Base-by-base conservation (phyloP, 805 yeast genomes). In the Saccharomycopsis javanensis region DNA sequence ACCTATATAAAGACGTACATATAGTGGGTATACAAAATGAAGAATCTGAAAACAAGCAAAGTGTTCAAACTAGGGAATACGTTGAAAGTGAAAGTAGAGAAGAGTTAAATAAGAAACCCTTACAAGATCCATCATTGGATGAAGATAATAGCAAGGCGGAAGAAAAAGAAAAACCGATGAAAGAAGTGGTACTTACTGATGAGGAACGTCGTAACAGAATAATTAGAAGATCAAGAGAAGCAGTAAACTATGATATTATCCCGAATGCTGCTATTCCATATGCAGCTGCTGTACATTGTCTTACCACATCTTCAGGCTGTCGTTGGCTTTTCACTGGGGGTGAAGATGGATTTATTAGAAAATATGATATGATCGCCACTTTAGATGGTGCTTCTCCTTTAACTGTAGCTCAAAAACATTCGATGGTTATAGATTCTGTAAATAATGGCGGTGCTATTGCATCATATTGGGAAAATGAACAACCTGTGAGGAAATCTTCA, bases 391-490 rank as follows among this genome's bases (percentile, higher is more conserved):
- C 86, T 63, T 75, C 85, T 5, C 92, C 94, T 4, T 73, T 94
- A 55, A 92, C 98, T 0, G 87, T 90, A 60, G 89, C 96, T 2
- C 99, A 94, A 68, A 82, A 81, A 65, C 98, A 94, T 69, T 86
- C 88, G 53, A 75, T 90, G 53, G 89, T 89, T 25, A 42, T 42
- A 2, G 99, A 94, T 67, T 80, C 94, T 1, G 80, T 94, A 33
- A 79, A 86, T 7, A 85, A 86, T 65, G 94, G 90, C 0, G 99
- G 98, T 5, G 84, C 88, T 4, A 71, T 91, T 4, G 67, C 78
- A 15, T 85, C 94, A 0, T 92, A 89, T 72, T 94, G 97, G 97
- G 98, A 92, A 66, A 94, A 94, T 69, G 98, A 94, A 71, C 88
- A 90, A 65, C 97, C 98, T 0, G 73, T 81, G 66, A 76, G 58